Evolutionary conservation across 192 early-diverging fungal species (phyloP), one percentile per base, ranked within the genome.

Genomic region (Entomortierella parvispora): DNA sequence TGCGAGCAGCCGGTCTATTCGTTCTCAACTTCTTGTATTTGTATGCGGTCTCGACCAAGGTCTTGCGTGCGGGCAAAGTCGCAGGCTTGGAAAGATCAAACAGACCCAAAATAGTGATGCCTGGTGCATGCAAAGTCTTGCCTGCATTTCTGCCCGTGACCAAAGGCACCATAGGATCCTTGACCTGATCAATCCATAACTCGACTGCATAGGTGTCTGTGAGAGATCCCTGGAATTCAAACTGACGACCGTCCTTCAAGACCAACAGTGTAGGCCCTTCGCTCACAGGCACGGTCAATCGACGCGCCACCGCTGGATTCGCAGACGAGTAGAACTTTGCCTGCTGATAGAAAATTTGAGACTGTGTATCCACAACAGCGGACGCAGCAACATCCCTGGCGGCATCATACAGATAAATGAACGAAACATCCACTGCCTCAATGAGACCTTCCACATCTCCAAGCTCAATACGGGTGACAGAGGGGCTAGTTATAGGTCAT

Each of bases 71-170:
- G 12, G 25, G 37, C 52, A 25, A 5, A 0, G 60, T 40, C 5
- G 55, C 53, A 31, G 43, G 32, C 48, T 82, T 71, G 6, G 65
- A 62, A 8, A 82, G 79, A 63, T 90, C 86, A 18, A 94, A 71
- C 3, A 94, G 61, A 4, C 81, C 86, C 64, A 96, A 71, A 0
- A 93, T 84, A 2, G 95, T 72, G 52, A 87, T 79, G 49, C 87
- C 83, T 22, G 88, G 80, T 50, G 88, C 83, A 32, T 89, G 84
- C 67, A 96, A 83, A 67, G 94, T 84, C 2, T 85, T 82, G 34
- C 91, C 88, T 17, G 91, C 82, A 62, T 94, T 95, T 28, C 83
- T 81, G 55, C 85, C 82, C n/a, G 80, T 82, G 18, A 96, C 65
- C 33, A 85, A 75, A 2, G 90, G 82, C 12, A 93, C 85, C 26